Evolutionary conservation across 169 alveolate species (phyloP), one percentile per base, ranked within the genome.

Genomic region (Cystoisospora suis): DNA sequence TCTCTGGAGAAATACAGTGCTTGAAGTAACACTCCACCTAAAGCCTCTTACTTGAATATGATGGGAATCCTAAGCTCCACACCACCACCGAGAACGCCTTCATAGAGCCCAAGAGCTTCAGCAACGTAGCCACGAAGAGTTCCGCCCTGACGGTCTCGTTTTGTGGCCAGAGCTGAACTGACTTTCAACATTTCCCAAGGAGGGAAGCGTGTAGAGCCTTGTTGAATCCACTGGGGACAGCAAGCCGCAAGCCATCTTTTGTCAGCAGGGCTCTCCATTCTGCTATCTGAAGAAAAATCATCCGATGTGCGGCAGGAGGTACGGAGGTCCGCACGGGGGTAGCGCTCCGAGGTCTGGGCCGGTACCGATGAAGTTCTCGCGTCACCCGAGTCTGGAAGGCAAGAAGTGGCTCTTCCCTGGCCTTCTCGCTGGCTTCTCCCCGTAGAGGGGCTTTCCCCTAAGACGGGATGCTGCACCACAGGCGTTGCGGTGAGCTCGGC

Each of bases 131-230:
- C 77, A 1, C 77, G 77, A 36, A 65, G 42, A 7, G 45, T 65
- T 36, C 34, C n/a, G 4, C 77, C 77, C 15, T 65, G n/a, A 36
- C 34, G 3, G 23, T 44, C 77, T 1, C n/a, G n/a, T n/a, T n/a
- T n/a, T n/a, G n/a, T n/a, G n/a, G n/a, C n/a, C n/a, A n/a, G n/a
- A n/a, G n/a, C n/a, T n/a, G n/a, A n/a, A n/a, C 20, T 7, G 32
- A 72, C 58, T 38, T 40, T 34, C 56, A 72, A 34, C 83, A 72
- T 34, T 38, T 72, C 83, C 83, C 83, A 72, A 53, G 83, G 29
- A 2, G 83, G 83, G 6, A 36, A 38, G 34, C 83, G 83, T 34
- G 77, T 44, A 1, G 77, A 36, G n/a, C 45, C 77, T 12, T 36
- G 45, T 3, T 44, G 77, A 1, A 65, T 36, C 42, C 45, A 65